Evolutionary conservation across 495 filamentous ascomycete genomes (phyloP).

Genomic region (Talaromyces liani): DNA sequence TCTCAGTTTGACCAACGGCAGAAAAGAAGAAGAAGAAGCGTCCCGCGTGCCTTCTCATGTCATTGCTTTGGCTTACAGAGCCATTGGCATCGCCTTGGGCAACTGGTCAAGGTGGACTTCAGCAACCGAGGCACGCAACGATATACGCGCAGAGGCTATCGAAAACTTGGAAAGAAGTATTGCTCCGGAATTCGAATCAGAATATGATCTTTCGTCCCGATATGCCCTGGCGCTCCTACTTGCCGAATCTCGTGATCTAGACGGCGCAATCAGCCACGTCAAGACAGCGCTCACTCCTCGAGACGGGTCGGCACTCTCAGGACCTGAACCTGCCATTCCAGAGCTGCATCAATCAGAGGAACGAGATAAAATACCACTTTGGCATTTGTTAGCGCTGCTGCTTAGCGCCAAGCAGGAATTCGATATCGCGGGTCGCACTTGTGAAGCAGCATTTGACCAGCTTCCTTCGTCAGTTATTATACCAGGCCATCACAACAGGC

Average conservation of each 20-base stretch:
- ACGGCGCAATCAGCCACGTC: slow-evolving; percentile 67
- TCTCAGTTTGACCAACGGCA: slow-evolving; percentile 26
- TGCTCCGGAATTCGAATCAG: slow-evolving; percentile 50
- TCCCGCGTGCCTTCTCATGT: slow-evolving; percentile 42
- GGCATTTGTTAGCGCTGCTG: slow-evolving; percentile 82
- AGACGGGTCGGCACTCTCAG: slow-evolving; percentile 18
- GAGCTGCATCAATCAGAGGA: slow-evolving; percentile 27
- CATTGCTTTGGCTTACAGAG: slow-evolving; percentile 65
- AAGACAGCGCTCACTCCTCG: slow-evolving; percentile 49
- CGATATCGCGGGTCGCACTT: slow-evolving; percentile 66
- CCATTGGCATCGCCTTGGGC: slow-evolving; percentile 74
- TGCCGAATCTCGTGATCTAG: slow-evolving; percentile 72
- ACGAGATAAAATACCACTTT: slow-evolving; percentile 40
- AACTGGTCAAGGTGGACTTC: slow-evolving; percentile 78
- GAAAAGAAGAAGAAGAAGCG: slow-evolving; percentile 24
- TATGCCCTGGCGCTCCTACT: slow-evolving; percentile 75
- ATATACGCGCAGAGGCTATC: slow-evolving; percentile 66
- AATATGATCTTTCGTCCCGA: slow-evolving; percentile 59
- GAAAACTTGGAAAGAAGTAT: slow-evolving; percentile 64
- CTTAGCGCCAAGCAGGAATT: slow-evolving; percentile 84
- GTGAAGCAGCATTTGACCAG: slow-evolving; percentile 84
- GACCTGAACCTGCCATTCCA: background rate
- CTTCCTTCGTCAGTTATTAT: slow-evolving; percentile 54
- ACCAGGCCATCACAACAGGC: slow-evolving; percentile 22
- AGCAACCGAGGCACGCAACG: slow-evolving; percentile 57